Percentiles rank a stretch among this genome's conserved stretches.
phyloP scores from a whole-genome alignment of 2,329 filamentous ascomycete species.

The Triangularia verruculosa region DNA sequence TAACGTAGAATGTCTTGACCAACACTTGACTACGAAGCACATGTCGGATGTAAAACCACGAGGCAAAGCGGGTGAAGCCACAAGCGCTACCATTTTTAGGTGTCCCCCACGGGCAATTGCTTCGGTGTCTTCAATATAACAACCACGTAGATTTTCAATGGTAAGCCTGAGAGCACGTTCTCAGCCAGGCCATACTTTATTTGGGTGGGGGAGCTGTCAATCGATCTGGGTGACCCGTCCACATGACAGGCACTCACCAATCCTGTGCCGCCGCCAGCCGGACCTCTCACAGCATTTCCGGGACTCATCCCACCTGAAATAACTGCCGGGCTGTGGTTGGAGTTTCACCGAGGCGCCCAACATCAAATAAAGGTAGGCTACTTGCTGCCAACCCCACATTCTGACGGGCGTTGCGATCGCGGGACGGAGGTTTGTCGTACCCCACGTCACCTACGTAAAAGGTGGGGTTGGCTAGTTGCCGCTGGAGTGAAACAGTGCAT shows the following conservation, averaged over 20 bases:
- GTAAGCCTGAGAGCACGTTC: constrained; percentile 6
- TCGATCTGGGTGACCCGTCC: background rate
- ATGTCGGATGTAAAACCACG: background rate
- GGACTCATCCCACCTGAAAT: background rate
- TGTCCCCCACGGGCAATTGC: background rate
- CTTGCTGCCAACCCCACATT: background rate
- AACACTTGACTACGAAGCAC: background rate
- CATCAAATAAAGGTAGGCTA: background rate
- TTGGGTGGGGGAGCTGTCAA: constrained; percentile 1
- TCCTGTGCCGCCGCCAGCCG: background rate
- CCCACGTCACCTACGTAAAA: constrained; percentile 21
- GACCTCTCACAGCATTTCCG: background rate
- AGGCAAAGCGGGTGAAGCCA: background rate
- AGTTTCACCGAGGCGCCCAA: background rate
- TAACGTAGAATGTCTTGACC: constrained; percentile 2
- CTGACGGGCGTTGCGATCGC: constrained; percentile 2
- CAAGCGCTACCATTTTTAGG: background rate
- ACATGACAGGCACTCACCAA: constrained; percentile 16
- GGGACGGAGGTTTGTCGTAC: constrained; percentile 9
- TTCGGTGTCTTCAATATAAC: background rate
- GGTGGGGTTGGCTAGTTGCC: constrained; percentile 18
- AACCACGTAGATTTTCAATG: background rate
- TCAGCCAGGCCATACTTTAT: background rate
- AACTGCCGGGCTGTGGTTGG: background rate
- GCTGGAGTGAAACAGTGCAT: constrained; percentile 11